phyloP scores from a whole-genome alignment of 1,284 basidiomycete genomes.

The Pseudozyma flocculosa region DNA sequence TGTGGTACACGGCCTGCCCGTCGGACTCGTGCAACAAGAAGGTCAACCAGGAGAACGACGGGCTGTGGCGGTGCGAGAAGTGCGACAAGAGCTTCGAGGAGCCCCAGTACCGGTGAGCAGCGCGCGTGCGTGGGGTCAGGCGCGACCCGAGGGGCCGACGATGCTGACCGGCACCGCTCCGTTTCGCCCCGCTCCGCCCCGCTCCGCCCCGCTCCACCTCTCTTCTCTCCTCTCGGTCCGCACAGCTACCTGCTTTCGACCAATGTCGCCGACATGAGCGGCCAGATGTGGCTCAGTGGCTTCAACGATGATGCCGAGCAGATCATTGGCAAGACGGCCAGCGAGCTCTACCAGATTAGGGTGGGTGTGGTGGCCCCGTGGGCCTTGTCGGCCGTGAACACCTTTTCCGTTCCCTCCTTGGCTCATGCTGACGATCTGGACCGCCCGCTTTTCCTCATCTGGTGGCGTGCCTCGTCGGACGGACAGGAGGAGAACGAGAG shows the following conservation, averaged over 20 bases:
- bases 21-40: conserved; percentile 86
- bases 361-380: conserved; percentile 58
- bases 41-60: conserved; percentile 69
- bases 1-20: conserved; percentile 88
- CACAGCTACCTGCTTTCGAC: conserved; percentile 83
- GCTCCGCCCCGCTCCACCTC: no score
- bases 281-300: conserved; percentile 87
- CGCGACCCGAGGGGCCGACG: no score
- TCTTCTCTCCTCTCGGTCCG: neutral
- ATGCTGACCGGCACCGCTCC: no score
- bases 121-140: no score
- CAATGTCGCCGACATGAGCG: conserved; percentile 84
- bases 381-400: no score
- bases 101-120: conserved; percentile 79
- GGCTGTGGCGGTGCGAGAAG: conserved; percentile 86
- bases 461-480: no score
- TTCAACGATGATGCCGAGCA: conserved; percentile 88
- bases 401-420: no score
- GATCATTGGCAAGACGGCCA: conserved; percentile 73
- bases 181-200: no score
- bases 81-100: conserved; percentile 73
- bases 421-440: no score
- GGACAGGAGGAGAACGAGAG: conserved; percentile 69
- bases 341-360: conserved; percentile 74
- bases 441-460: no score